Percentiles rank a stretch among this genome's conserved stretches.
phyloP scores from a whole-genome alignment of 2,329 filamentous ascomycete species.

The Aspergillus sp. region DNA sequence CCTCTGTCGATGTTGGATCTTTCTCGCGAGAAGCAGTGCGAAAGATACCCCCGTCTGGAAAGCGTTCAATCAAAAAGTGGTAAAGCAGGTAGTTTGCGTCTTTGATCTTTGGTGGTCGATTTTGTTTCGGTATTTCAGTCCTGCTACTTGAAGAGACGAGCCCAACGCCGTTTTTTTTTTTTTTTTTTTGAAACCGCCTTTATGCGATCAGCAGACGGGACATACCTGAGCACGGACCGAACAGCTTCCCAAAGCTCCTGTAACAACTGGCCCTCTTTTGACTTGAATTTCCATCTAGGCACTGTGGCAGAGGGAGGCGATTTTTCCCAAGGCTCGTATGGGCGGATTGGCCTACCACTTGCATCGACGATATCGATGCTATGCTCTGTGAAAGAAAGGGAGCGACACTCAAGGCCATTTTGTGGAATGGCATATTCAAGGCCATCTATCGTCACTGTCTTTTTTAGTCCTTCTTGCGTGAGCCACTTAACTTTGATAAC shows the following conservation, averaged over 20 bases:
- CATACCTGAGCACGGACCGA: neutral
- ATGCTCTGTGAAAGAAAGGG: slow-evolving; percentile 5
- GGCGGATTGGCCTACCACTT: neutral
- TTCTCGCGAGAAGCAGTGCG: neutral
- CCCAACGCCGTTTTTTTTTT: neutral
- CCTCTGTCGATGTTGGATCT: neutral
- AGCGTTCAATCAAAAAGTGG: slow-evolving; percentile 1
- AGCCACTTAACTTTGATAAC: slow-evolving; percentile 5
- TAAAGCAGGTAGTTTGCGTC: slow-evolving; percentile 1
- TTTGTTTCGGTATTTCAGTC: neutral
- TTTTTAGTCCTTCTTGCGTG: neutral
- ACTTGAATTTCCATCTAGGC: slow-evolving; percentile 3
- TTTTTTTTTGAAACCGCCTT: no score
- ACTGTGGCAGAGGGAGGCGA: neutral
- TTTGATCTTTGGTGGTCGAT: neutral
- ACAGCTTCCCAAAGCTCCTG: slow-evolving; percentile 4
- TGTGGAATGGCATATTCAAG: neutral
- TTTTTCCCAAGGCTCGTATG: slow-evolving; percentile 1
- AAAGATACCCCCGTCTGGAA: neutral
- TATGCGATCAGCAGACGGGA: no score
- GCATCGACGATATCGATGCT: slow-evolving; percentile 6
- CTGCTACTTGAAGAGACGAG: neutral
- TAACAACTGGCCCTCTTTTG: slow-evolving; percentile 2
- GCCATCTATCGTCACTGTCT: neutral
- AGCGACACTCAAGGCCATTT: neutral